Evolutionary conservation across 2,329 filamentous ascomycete species (phyloP).

Genomic region (Monosporascus ibericus): DNA sequence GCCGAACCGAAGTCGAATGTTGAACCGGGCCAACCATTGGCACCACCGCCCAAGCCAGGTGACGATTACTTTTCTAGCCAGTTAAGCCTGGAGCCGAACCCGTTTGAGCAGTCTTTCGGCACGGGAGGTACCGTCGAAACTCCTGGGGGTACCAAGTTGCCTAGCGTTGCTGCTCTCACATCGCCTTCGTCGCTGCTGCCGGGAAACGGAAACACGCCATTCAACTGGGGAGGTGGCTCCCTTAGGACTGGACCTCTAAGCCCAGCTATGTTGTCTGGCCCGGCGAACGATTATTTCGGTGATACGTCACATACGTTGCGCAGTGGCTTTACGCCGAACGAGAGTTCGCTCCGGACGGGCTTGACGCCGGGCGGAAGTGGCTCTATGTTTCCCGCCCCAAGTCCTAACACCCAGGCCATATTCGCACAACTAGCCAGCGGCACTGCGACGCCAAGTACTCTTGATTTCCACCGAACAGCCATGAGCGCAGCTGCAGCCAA

Average conservation of each 20-base stretch:
- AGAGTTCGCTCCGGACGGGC: slow-evolving; percentile 86
- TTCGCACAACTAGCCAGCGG: slow-evolving; percentile 74
- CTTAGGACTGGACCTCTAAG: slow-evolving; percentile 88
- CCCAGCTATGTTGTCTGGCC: slow-evolving; percentile 94
- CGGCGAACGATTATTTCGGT: slow-evolving; percentile 78
- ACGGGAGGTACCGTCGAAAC: slow-evolving; percentile 63
- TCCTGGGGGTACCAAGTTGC: slow-evolving; percentile 75
- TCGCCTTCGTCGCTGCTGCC: slow-evolving; percentile 79
- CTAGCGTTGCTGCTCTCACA: slow-evolving; percentile 83
- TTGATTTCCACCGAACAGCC: slow-evolving; percentile 93
- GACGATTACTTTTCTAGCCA: slow-evolving; percentile 65
- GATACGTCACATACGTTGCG: slow-evolving; percentile 67
- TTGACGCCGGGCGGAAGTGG: slow-evolving; percentile 91
- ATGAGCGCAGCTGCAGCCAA: slow-evolving; percentile 71
- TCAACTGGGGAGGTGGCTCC: slow-evolving; percentile 77
- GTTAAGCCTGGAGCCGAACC: slow-evolving; percentile 82
- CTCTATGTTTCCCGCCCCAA: slow-evolving; percentile 93
- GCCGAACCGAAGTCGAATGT: slow-evolving; percentile 46
- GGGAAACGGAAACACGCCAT: slow-evolving; percentile 65
- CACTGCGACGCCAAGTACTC: slow-evolving; percentile 79
- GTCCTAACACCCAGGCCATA: slow-evolving; percentile 77
- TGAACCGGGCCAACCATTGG: slow-evolving; percentile 59
- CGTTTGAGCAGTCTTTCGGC: slow-evolving; percentile 92
- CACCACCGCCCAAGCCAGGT: slow-evolving; percentile 62
- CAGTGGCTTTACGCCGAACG: slow-evolving; percentile 90